phyloP scores from a whole-genome alignment of 306 rosid species.

The Corylus avellana region DNA sequence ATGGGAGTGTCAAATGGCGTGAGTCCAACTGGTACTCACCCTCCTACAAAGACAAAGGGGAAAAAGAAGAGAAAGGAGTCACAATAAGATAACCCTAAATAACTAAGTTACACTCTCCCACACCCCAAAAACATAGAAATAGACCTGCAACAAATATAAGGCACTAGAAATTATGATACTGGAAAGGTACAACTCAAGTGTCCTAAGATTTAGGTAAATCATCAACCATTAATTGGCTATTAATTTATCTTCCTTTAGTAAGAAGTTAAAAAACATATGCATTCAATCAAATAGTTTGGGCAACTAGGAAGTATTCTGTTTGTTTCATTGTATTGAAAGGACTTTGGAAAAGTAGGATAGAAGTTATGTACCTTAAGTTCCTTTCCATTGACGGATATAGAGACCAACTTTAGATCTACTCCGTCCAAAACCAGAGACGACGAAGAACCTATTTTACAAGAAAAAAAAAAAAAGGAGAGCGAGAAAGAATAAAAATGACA shows the following conservation, averaged over 20 bases:
- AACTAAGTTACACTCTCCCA: neutral
- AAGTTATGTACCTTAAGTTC: conserved; percentile 61
- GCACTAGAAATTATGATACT: neutral
- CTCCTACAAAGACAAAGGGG: conserved; percentile 48
- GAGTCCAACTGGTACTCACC: conserved; percentile 63
- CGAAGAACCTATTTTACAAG: conserved; percentile 58
- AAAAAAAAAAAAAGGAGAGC: neutral
- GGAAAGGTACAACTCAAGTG: neutral
- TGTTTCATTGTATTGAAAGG: neutral
- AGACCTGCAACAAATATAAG: neutral
- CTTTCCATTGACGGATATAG: conserved; percentile 62
- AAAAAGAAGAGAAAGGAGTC: conserved; percentile 17
- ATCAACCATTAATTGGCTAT: neutral
- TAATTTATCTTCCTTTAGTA: neutral
- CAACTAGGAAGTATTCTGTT: neutral
- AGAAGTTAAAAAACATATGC: neutral
- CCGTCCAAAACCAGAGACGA: conserved; percentile 81
- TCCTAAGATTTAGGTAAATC: neutral
- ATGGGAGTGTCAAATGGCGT: conserved; percentile 66
- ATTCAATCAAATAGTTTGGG: neutral
- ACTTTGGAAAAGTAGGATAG: neutral
- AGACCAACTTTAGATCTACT: conserved; percentile 61
- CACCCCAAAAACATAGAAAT: neutral
- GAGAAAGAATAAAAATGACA: conserved; percentile 5
- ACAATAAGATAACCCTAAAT: neutral